Evolutionary conservation across 176 grass and related monocot species (phyloP).

Genomic region (Otatea glauca): DNA sequence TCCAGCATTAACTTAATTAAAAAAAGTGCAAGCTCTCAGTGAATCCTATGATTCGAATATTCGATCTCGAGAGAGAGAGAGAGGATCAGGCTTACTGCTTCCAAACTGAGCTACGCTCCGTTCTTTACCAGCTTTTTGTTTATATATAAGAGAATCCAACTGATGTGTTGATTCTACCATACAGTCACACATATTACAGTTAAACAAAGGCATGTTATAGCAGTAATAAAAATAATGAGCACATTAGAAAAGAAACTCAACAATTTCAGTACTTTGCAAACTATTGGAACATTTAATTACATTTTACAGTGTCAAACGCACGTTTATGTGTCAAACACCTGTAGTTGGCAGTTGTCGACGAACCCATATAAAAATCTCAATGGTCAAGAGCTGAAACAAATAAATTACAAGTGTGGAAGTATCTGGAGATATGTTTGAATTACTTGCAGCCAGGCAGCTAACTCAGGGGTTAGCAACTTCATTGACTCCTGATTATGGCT

Average conservation of each 20-base stretch:
- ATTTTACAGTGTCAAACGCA: background rate
- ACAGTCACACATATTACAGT: no score
- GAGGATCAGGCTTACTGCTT: no score
- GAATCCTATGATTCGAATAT: no score
- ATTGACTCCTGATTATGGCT: slow-evolving; percentile 28
- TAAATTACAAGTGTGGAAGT: background rate
- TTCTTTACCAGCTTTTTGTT: no score
- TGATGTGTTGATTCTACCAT: no score
- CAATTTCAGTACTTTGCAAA: background rate
- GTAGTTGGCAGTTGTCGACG: slow-evolving; percentile 41
- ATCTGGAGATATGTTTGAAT: background rate
- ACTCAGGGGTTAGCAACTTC: slow-evolving; percentile 26
- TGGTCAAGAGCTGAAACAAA: background rate
- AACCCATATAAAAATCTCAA: background rate
- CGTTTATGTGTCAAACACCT: background rate
- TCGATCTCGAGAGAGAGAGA: no score
- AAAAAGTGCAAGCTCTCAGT: no score
- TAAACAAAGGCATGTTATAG: background rate
- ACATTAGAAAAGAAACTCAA: background rate
- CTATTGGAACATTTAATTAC: background rate
- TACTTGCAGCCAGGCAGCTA: background rate
- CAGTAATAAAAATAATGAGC: background rate
- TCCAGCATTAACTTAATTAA: no score
- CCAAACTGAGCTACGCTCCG: no score
- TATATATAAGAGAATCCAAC: no score